Evolutionary conservation across 2,329 filamentous ascomycete species (phyloP), one percentile per base, ranked within the genome.

Genomic region (Neoscytalidium dimidiatum): DNA sequence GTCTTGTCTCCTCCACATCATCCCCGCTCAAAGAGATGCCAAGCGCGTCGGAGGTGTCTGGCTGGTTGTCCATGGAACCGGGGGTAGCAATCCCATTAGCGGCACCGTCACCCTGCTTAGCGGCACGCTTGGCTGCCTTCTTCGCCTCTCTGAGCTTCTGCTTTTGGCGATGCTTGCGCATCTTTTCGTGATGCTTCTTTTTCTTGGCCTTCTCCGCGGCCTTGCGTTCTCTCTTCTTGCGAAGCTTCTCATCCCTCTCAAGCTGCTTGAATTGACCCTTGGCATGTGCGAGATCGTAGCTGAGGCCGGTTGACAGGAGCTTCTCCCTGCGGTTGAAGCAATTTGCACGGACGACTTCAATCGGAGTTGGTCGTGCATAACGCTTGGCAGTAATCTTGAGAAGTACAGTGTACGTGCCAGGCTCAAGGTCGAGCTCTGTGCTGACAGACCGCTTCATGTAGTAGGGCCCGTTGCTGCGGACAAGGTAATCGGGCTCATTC

Each of bases 361-460:
- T 89, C 17, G 90, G 85, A 0, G 85, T 82, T 0, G 80, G 77
- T 8, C 83, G 78, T 28, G 82, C 74, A 4, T 51, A 62, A 2
- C 64, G 57, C 11, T 69, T 72, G 0, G 90, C 90, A 3, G 87
- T 87, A 60, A 94, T 84, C 71, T 91, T 92, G 73, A 94, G 85
- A 19, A 92, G 80, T 4, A 96, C 86, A 28, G 87, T 86, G 75
- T 95, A 95, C 38, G 84, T 86, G 6, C 92, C 92, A 0, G 88
- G 85, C 23, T 90, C 86, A 46, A 95, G 85, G 29, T 89, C 83
- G 19, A 94, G 83, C 73, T 95, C 92, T 2, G 91, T 88, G 56
- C 89, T 92, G 58, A 93, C 88, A 4, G 89, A 90, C 8, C 92
- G 88, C 14, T 82, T 86, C 82, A 92, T 90, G 73, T 81, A 81